Evolutionary conservation across 2,329 filamentous ascomycete genomes (phyloP), one percentile per base, ranked within the genome.

Genomic region (Ophiocordyceps unilateralis): DNA sequence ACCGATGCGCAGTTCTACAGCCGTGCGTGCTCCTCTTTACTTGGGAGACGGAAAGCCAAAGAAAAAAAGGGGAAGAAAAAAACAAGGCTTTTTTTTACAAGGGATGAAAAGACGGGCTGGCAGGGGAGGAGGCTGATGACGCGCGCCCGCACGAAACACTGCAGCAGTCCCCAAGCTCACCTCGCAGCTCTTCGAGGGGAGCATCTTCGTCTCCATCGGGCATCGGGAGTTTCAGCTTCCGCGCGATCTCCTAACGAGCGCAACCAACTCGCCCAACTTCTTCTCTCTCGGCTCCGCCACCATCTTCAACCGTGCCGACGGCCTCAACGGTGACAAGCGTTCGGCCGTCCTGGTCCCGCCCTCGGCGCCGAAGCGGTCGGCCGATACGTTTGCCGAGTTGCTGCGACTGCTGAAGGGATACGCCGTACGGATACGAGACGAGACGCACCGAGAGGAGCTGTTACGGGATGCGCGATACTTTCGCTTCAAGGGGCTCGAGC

Each of bases 1-100:
- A 86, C 88, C 19, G 89, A 96, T 61, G 86, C 89, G 1, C 89
- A 95, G 56, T 95, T 95, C 63, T 96, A 95, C 62, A 86, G 76
- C 55, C 65, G 83, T 87, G n/a, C 17, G 41, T 19, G 19, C 22
- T 12, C 30, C 22, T n/a, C 17, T 32, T 15, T 15, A n/a, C 15
- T 26, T 8, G 24, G 3, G 7, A 26, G 7, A 4, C 12, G 24
- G 3, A 26, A 12, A 26, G 3, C 6, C 11, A 26, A 9, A 26
- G 24, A 11, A 36, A n/a, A 36, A 2, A 19, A n/a, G 11, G 32
- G 19, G 5, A 19, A 15, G 32, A 17, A 17, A 34, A 17, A 5
- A 5, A 15, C n/a, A n/a, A n/a, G n/a, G n/a, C n/a, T n/a, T n/a
- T n/a, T n/a, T n/a, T n/a, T n/a, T n/a, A n/a, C n/a, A n/a, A n/a